phyloP scores from a whole-genome alignment of 176 grass and related monocot genomes.

The Microstegium vimineum region DNA sequence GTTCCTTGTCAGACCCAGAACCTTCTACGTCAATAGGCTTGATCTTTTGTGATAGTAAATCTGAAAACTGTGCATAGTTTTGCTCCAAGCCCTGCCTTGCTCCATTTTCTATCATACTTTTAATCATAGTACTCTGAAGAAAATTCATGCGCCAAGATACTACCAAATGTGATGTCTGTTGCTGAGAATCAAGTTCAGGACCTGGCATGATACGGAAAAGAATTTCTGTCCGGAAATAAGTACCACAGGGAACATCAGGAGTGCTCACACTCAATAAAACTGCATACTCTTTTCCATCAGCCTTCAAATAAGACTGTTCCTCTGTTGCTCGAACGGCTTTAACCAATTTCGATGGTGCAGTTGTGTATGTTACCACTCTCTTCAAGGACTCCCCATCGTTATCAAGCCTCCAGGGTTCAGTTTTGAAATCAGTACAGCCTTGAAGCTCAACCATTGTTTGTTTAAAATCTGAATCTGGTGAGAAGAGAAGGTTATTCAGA shows the following conservation, averaged over 20 bases:
- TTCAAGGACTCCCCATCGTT: conserved; percentile 55
- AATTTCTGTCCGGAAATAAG: conserved; percentile 83
- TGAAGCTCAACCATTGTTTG: conserved; percentile 57
- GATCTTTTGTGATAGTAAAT: conserved; percentile 63
- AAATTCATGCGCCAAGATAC: conserved; percentile 98
- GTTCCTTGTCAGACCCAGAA: conserved; percentile 50
- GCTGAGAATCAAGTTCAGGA: conserved; percentile 56
- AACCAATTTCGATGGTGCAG: conserved; percentile 77
- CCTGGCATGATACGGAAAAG: conserved; percentile 78
- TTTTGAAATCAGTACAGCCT: conserved; percentile 64
- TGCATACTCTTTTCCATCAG: conserved; percentile 66
- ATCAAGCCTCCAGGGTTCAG: conserved; percentile 61
- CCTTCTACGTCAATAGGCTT: conserved; percentile 61
- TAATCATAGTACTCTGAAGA: conserved; percentile 95
- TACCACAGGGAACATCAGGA: conserved; percentile 88
- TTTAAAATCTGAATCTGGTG: conserved; percentile 71
- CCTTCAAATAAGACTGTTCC: conserved; percentile 88
- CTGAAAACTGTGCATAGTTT: conserved; percentile 61
- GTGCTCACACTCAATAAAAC: conserved; percentile 78
- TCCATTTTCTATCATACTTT: conserved; percentile 93
- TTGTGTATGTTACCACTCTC: conserved; percentile 70
- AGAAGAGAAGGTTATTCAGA: conserved; percentile 84
- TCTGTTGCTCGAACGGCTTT: conserved; percentile 88
- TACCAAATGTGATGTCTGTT: conserved; percentile 65
- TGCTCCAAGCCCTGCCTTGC: conserved; percentile 87